Evolutionary conservation across 495 filamentous ascomycete genomes (phyloP).

Genomic region (Aspergillus asperescens): DNA sequence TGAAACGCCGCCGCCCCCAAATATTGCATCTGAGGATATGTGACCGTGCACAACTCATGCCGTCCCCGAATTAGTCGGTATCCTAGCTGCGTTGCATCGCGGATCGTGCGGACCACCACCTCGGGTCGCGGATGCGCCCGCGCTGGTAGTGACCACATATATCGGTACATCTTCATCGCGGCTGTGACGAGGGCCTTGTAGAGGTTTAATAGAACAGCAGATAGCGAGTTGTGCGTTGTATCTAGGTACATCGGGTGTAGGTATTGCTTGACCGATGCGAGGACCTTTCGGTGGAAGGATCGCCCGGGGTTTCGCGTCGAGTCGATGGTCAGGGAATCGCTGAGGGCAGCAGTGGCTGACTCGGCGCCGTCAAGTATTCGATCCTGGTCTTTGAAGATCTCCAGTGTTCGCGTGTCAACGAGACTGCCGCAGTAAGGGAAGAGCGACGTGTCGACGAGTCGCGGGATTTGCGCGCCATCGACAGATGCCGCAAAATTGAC

Average conservation of each 20-base stretch:
- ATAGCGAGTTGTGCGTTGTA: conserved; percentile 65
- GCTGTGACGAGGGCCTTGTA: conserved; percentile 68
- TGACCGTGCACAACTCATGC: conserved; percentile 51
- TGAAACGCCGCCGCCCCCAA: conserved; percentile 62
- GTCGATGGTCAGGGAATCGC: conserved; percentile 73
- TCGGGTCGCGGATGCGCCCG: conserved; percentile 47
- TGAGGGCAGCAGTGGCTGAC: conserved; percentile 29
- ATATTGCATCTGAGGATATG: conserved; percentile 63
- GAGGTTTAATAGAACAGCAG: conserved; percentile 65
- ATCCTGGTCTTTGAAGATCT: conserved; percentile 59
- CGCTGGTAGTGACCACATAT: conserved; percentile 56
- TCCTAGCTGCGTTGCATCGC: conserved; percentile 59
- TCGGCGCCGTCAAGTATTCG: conserved; percentile 45
- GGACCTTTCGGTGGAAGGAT: conserved; percentile 71
- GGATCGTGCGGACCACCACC: conserved; percentile 62
- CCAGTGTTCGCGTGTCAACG: conserved; percentile 72
- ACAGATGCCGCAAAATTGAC: conserved; percentile 73
- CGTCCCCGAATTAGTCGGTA: conserved; percentile 55
- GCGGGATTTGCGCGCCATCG: conserved; percentile 49
- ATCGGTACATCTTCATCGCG: conserved; percentile 80
- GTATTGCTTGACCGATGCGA: conserved; percentile 78
- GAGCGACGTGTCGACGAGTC: conserved; percentile 36
- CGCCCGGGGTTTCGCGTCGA: conserved; percentile 61
- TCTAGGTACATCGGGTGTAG: conserved; percentile 88
- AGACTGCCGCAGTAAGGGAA: conserved; percentile 88